Conservation (phyloP, 441 rosid species). For the Populus tomentosa region DNA sequence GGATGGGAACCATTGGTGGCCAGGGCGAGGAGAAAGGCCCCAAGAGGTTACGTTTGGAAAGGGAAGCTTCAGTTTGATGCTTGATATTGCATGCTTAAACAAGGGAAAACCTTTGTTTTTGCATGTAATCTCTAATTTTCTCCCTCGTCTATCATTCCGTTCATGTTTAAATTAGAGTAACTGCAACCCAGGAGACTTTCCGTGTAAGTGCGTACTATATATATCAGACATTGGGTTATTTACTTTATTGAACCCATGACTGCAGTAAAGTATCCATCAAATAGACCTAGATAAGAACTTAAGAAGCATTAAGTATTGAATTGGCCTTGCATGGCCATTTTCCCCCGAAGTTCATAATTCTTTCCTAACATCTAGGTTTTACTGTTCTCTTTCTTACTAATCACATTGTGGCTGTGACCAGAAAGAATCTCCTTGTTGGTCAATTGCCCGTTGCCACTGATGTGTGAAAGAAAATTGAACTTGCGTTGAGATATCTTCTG, state of each 20-base stretch:
- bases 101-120: conserved; percentile 27
- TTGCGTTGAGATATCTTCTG: not conserved
- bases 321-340: conserved; percentile 7
- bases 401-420: not conserved
- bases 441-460: not conserved
- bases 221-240: conserved; percentile 25
- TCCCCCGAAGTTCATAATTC: not conserved
- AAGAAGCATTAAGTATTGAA: conserved; percentile 25
- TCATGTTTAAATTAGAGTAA: conserved; percentile 22
- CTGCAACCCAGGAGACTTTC: conserved; percentile 39
- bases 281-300: conserved; percentile 26
- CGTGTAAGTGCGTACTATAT: conserved; percentile 39
- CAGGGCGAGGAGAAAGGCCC: conserved; percentile 67
- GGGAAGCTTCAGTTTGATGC: conserved; percentile 50
- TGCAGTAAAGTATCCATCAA: conserved; percentile 18
- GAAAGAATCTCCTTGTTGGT: not conserved
- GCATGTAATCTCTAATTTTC: conserved; percentile 28
- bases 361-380: not conserved
- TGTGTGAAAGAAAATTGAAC: not conserved
- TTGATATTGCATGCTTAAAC: conserved; percentile 25
- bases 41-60: conserved; percentile 79
- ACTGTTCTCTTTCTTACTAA: not conserved
- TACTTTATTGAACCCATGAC: conserved; percentile 22
- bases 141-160: conserved; percentile 24
- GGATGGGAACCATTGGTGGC: conserved; percentile 30